Base-by-base conservation (phyloP, 225 moss, liverwort and hornwort genomes). In the Antitrichia curtipendula region DNA sequence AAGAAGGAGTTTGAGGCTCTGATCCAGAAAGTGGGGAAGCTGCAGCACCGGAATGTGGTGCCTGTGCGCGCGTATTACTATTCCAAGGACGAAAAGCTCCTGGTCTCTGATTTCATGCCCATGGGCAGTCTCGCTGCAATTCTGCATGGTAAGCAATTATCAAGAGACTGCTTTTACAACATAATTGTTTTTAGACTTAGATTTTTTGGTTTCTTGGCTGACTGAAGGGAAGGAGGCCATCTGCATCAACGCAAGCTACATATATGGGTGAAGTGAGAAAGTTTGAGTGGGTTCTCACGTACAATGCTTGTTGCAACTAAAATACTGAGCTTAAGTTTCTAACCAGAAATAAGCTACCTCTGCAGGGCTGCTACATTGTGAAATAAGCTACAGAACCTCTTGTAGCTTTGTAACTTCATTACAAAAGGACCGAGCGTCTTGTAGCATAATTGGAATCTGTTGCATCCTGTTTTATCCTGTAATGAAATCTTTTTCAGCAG, bases 81-180 rank as follows among this genome's bases (percentile, higher is more conserved):
- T 79, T 92, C 96, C 54, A 94, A 90, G 69, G 96, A 96, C 47
- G 96, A 98, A 88, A 96, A 96, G 84, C 94, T 98, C 27, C 90
- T 98, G 28, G 93, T 98, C 45, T 96, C 91, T 60, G 96, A 98
- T 62, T 98, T 91, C 88, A 93, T 96, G 97, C 87, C 94, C 36
- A 92, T 94, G 83, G 96, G 96, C 66, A 98, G 94, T 83, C 90
- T 98, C 60, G 94, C 92, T 80, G 92, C 92, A 10, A 85, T 94
- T 22, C 92, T 98, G 72, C 97, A 98, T 82, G 90, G 97, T 98
- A 71, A 86, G 90, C 64, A n/a, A 53, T 76, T 63, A 32, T 10
- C 31, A 49, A 86, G 49, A 43, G 32, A 34, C 16, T 64, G 16
- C 13, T 23, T 63, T 24, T 27, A 20, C 27, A 20, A 25, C 34